Base-by-base conservation (phyloP, 2,329 filamentous ascomycete species). In the Ophiocordyceps sinensis region DNA sequence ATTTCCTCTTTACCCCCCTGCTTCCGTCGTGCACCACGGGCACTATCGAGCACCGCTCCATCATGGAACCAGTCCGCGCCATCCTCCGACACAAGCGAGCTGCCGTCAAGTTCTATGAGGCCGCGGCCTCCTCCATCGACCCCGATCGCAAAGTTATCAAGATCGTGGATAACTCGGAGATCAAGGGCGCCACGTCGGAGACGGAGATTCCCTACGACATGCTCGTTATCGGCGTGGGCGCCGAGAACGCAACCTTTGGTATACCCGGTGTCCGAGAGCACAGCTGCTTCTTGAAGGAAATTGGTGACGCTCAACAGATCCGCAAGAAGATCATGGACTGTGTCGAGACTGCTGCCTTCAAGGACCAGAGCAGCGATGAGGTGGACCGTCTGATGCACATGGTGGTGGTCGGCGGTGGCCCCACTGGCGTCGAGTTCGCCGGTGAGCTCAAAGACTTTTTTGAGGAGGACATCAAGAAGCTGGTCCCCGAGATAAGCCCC, bases 251-350 rank as follows among this genome's bases (percentile, higher is more conserved):
- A 41, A 98, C 91, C 44, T 98, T 98, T 59, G 91, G 88, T 53
- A 96, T 98, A 55, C 87, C 86, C 42, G 91, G 91, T 62, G 91
- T 98, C 43, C 80, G 79, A 51, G 91, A 98, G 66, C 70, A 98
- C 71, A 89, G 85, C 53, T 94, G 88, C 70, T 98, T 98, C 76
- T 68, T 98, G 60, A 98, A 98, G 75, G 93, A 98, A 68, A 94
- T 98, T 58, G 79, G 75, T 50, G 93, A 98, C 62, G 91, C 91
- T 43, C 91, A 98, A 67, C 77, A 78, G 57, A 98, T 98, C 60
- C 86, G 91, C 58, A 95, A 89, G 73, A 87, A 86, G 66, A 95
- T 98, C 65, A 98, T 98, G 91, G 91, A 98, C 69, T 98, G 91
- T 62, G 88, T 94, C 53, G 91, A 98, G 70, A 95, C 89, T 30